Base-by-base conservation (phyloP, 2,329 filamentous ascomycete genomes). In the Mollisia scopiformis region DNA sequence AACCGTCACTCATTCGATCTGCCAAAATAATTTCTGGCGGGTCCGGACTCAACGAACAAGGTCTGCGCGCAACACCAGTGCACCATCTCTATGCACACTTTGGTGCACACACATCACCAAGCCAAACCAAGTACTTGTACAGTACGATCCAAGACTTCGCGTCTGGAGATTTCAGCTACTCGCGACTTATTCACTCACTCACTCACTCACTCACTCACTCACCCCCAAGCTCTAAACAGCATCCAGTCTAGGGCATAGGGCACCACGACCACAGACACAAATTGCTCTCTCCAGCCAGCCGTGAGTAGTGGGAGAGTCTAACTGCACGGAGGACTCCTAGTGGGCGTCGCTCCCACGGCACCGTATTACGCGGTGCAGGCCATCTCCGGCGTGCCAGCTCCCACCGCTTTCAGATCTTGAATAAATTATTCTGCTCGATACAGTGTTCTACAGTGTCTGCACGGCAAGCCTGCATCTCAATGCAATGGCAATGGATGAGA, bases 21-120 rank as follows among this genome's bases (percentile, higher is more conserved):
- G 49, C 49, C 55, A 28, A 51, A 28, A 16, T n/a, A n/a, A n/a
- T n/a, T n/a, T 54, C 39, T 54, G 30, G 55, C 33, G 37, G 49
- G 57, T 49, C 49, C 50, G 37, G 49, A 46, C 50, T 58, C 57
- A 53, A 54, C 57, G 23, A 54, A 23, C 7, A 27, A 51, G 49
- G 49, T 4, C 19, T 33, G 49, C 16, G 49, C 49, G 23, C 47
- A 4, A 16, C 47, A 31, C 21, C 30, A 30, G 25, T 33, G 30
- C 47, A n/a, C 27, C 47, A 50, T 3, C 46, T 19, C 8, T 14
- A 50, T 13, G 27, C 25, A 43, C 16, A 16, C 39, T 33, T 16
- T 7, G 21, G 21, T 25, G 23, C 41, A 19, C n/a, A 13, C 4
- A 3, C 41, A 3, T 2, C 41, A 46, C 16, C n/a, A 6, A n/a